Evolutionary conservation across 1,139 yeast species (phyloP), one percentile per base, ranked within the genome.

Genomic region (Hemisphaericaspora xylanilytica): DNA sequence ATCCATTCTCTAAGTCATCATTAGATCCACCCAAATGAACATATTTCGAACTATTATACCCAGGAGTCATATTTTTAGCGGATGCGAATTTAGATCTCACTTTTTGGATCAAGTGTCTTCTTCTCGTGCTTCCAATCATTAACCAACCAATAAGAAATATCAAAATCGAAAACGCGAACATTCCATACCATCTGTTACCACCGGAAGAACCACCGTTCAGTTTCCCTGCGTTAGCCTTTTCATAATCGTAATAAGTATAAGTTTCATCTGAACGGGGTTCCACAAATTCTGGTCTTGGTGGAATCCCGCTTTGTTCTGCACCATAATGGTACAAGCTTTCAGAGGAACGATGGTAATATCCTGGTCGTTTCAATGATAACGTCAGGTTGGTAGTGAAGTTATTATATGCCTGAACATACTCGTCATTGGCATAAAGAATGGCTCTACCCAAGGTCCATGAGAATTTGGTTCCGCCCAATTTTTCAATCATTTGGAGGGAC

Each of bases 371-470:
- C 14, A 42, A 18, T 4, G 16, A 4, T 8, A 60, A 61, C 28
- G 73, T 61, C 0, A 73, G 27, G 22, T 13, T 31, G 48, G 43
- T 28, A 47, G 67, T 52, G 36, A 50, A 54, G 42, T 66, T 65
- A 39, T 62, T 61, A 46, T 45, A 66, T 2, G 74, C 73, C 41
- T 65, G 70, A 10, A 61, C 55, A 40, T 67, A 70, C 45, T 69
- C 75, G 44, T 69, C 75, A 46, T 67, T 70, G 33, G 75, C 67
- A 53, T 86, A 86, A 20, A 87, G 57, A 4, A 86, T 58, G 3
- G 94, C 95, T 38, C 90, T 68, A 2, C 95, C 96, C 34, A 86
- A 62, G 0, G 95, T 85, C 96, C 96, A 87, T 1, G 92, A 78
- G 44, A 85, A 82, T 28, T 81, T 79, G 1, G 77, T 67, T 0